phyloP scores from a whole-genome alignment of 2,329 filamentous ascomycete genomes.

The Sarocladiaceae sp. region DNA sequence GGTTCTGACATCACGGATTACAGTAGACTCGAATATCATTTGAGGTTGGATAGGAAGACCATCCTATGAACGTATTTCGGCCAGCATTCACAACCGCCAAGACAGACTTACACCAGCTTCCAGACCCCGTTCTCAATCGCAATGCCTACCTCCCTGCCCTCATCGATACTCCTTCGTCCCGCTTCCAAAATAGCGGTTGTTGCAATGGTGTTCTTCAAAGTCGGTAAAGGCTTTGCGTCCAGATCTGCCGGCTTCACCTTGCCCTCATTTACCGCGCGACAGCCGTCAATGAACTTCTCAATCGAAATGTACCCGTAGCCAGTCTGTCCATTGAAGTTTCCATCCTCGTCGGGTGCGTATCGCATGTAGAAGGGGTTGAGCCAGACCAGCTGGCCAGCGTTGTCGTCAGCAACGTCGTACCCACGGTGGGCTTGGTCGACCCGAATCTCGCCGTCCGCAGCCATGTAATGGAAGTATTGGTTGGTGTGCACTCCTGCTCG shows the following conservation, averaged over 20 bases:
- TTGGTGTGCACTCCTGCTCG: slow-evolving; percentile 93
- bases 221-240: slow-evolving; percentile 75
- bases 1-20: too few species aligned
- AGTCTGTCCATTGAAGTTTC: slow-evolving; percentile 85
- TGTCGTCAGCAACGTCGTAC: slow-evolving; percentile 89
- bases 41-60: too few species aligned
- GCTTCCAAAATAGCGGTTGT: slow-evolving; percentile 90
- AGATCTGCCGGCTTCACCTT: slow-evolving; percentile 66
- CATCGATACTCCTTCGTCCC: slow-evolving; percentile 76
- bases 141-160: slow-evolving; percentile 72
- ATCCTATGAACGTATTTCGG: not conserved
- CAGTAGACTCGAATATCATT: too few species aligned
- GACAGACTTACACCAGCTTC: slow-evolving; percentile 47
- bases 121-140: slow-evolving; percentile 58
- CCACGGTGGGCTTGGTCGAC: slow-evolving; percentile 91
- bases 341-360: slow-evolving; percentile 89
- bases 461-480: slow-evolving; percentile 96
- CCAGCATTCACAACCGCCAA: not conserved
- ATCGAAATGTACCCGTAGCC: slow-evolving; percentile 93
- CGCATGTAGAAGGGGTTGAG: slow-evolving; percentile 95
- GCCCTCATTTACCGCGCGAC: slow-evolving; percentile 70
- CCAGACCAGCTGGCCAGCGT: slow-evolving; percentile 65
- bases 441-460: slow-evolving; percentile 73
- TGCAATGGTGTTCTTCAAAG: slow-evolving; percentile 80
- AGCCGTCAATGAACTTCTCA: slow-evolving; percentile 92